These are phyloP conservation scores for Papilionanthe hybrid DNA, from an alignment of 116 monocot species.

Conservation along the genomic window DNA sequence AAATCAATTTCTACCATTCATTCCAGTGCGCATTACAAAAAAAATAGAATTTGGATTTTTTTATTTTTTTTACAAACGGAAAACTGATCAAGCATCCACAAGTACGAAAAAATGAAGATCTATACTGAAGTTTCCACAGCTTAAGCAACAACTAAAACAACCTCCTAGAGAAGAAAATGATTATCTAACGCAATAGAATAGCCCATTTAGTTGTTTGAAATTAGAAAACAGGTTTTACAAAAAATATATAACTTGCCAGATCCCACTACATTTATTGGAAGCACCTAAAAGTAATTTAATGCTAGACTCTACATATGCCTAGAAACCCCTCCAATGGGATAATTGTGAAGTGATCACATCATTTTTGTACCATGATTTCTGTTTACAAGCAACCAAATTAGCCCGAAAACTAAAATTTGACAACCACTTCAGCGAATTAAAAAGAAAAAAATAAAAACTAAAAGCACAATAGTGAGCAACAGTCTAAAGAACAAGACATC, in stretches of 20 bases:
- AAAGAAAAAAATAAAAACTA: too few species aligned
- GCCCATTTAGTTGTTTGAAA: background rate
- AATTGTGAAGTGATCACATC: background rate
- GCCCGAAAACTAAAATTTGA: too few species aligned
- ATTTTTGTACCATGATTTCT: background rate
- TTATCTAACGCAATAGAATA: too few species aligned
- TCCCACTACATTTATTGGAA: background rate
- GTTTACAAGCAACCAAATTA: too few species aligned
- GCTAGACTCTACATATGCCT: background rate
- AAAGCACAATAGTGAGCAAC: background rate
- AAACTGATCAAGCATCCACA: background rate
- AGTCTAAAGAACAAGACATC: background rate
- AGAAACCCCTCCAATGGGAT: background rate
- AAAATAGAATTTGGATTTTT: too few species aligned
- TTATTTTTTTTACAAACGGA: background rate
- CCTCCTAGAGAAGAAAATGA: background rate
- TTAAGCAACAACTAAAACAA: background rate
- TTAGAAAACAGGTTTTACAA: background rate
- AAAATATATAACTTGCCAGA: background rate
- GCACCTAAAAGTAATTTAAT: background rate
- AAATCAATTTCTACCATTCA: background rate
- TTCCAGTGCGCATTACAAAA: background rate
- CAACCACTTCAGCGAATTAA: too few species aligned
- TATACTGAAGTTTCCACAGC: background rate
- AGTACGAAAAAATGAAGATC: background rate